phyloP scores from a whole-genome alignment of 2,329 filamentous ascomycete species.

The Colletotrichum graminicola region DNA sequence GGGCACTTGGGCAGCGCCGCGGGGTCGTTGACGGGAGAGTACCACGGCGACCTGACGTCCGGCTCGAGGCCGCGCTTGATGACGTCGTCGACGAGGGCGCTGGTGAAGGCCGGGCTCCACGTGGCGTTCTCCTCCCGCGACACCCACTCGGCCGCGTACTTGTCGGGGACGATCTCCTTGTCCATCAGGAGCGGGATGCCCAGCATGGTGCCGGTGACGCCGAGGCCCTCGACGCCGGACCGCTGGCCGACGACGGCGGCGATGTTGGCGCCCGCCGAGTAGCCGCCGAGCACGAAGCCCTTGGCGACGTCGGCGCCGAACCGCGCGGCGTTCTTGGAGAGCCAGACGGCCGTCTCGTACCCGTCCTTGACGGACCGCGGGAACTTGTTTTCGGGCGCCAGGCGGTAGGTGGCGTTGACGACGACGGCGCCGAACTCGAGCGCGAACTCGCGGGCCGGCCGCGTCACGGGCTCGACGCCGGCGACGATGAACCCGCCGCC shows the following conservation, averaged over 20 bases:
- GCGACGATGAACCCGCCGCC: slow-evolving; percentile 35
- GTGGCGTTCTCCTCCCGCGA: slow-evolving; percentile 56
- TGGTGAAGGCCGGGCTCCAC: slow-evolving; percentile 51
- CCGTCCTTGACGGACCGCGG: slow-evolving; percentile 60
- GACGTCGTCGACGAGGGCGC: slow-evolving; percentile 46
- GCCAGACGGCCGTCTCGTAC: slow-evolving; percentile 54
- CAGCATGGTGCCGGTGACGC: slow-evolving; percentile 31
- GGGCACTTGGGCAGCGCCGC: slow-evolving; percentile 53
- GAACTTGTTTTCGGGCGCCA: slow-evolving; percentile 64
- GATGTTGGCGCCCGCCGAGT: slow-evolving; percentile 65
- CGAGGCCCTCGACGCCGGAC: slow-evolving; percentile 52
- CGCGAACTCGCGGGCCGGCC: slow-evolving; percentile 39
- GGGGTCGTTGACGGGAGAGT: slow-evolving; percentile 50
- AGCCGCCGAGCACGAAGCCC: slow-evolving; percentile 64
- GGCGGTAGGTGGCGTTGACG: slow-evolving; percentile 63
- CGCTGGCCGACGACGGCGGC: slow-evolving; percentile 59
- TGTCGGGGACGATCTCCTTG: slow-evolving; percentile 45
- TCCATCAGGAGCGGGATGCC: slow-evolving; percentile 27
- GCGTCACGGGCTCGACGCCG: slow-evolving; percentile 30
- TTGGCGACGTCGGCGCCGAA: slow-evolving; percentile 52
- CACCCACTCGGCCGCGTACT: slow-evolving; percentile 55
- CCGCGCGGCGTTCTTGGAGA: slow-evolving; percentile 48
- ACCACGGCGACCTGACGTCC: slow-evolving; percentile 47
- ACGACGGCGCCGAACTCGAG: slow-evolving; percentile 49
- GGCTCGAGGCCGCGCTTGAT: slow-evolving; percentile 48